Conservation (phyloP, 2,329 filamentous ascomycete genomes). For the Penicillium corylophilum region DNA sequence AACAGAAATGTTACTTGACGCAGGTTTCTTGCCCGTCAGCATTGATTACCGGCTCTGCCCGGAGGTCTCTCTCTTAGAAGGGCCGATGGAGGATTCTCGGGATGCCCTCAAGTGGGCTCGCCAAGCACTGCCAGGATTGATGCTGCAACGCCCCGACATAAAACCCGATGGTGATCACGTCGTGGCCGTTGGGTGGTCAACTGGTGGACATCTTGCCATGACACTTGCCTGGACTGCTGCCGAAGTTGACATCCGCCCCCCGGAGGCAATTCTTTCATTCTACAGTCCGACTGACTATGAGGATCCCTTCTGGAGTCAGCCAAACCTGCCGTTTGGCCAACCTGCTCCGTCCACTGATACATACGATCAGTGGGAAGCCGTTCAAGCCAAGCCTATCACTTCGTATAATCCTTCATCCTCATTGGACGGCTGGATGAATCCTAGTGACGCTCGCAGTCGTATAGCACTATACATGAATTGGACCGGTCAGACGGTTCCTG, state of each 20-base stretch:
- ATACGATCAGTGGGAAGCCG: background rate
- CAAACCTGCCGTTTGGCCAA: background rate
- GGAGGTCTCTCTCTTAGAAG: constrained; percentile 45
- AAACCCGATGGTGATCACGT: constrained; percentile 23
- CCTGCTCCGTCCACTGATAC: background rate
- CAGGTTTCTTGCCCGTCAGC: constrained; percentile 49
- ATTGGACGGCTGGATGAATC: background rate
- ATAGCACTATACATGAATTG: background rate
- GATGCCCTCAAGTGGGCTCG: constrained; percentile 32
- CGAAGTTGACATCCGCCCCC: constrained; percentile 33
- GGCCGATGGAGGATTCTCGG: constrained; percentile 45
- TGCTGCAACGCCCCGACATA: background rate
- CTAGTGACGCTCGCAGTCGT: background rate
- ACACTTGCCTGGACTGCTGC: constrained; percentile 41
- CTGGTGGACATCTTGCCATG: constrained; percentile 50
- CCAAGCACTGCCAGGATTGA: constrained; percentile 21
- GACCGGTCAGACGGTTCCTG: background rate
- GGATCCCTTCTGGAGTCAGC: constrained; percentile 2
- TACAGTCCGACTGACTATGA: constrained; percentile 48
- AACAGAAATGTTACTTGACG: constrained; percentile 36
- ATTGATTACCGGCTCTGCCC: constrained; percentile 55
- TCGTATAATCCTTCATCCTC: background rate
- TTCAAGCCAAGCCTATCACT: background rate
- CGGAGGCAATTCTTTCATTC: constrained; percentile 47
- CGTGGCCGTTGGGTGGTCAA: constrained; percentile 51